These are phyloP conservation scores for Coniochaeta sp. DNA, from an alignment of 2,329 filamentous ascomycete species.

Conservation along the genomic window DNA sequence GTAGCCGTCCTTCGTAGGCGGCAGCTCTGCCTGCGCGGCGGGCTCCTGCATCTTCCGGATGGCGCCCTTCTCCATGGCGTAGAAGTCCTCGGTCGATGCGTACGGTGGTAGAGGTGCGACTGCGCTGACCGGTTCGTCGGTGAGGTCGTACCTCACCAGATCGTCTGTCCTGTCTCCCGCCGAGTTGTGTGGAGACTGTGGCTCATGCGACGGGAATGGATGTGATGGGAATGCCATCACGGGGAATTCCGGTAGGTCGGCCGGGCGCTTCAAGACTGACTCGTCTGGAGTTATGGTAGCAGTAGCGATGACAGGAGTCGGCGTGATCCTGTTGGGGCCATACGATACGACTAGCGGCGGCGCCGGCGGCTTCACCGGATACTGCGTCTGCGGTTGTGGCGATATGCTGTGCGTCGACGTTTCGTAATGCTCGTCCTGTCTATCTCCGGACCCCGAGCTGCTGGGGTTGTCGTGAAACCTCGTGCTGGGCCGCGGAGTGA, in stretches of 20 bases:
- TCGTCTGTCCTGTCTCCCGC: not conserved
- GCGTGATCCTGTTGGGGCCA: not conserved
- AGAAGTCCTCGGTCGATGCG: conserved; percentile 14
- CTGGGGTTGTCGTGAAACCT: conserved; percentile 5
- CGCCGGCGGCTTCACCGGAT: not conserved
- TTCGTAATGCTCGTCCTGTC: conserved; percentile 8
- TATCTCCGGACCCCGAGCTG: conserved; percentile 13
- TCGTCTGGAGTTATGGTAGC: not conserved
- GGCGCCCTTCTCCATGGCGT: conserved; percentile 18
- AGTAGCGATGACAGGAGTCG: not conserved
- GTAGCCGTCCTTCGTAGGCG: conserved; percentile 19
- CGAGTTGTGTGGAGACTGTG: not conserved
- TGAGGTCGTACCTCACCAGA: not conserved
- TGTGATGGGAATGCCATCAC: not conserved
- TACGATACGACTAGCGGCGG: not conserved
- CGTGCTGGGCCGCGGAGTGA: conserved; percentile 1
- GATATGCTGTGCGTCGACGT: conserved; percentile 3
- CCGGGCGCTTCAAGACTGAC: not conserved
- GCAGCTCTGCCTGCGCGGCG: conserved; percentile 15
- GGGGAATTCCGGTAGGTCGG: not conserved
- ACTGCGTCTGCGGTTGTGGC: not conserved
- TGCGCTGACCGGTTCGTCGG: not conserved
- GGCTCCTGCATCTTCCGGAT: conserved; percentile 16
- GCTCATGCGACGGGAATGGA: not conserved
- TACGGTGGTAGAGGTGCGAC: conserved; percentile 15